phyloP scores from a whole-genome alignment of 1,284 basidiomycete genomes.

The Tylopilus sp. region DNA sequence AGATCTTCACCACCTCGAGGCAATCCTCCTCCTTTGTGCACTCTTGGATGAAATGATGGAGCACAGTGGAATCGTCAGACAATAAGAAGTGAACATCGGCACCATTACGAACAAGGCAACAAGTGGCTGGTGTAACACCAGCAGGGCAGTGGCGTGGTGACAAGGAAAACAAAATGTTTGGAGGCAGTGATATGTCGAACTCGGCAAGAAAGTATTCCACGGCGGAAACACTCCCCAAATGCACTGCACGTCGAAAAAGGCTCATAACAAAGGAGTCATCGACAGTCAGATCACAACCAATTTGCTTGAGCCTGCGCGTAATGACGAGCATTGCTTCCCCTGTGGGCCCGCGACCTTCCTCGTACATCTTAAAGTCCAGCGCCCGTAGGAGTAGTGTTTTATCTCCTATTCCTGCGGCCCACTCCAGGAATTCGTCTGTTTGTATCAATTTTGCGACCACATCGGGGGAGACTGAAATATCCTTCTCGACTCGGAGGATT shows the following conservation, averaged over 20 bases:
- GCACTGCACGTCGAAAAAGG: constrained; percentile 1
- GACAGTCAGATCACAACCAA: constrained; percentile 3
- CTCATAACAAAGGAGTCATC: not conserved
- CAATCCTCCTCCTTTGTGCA: not conserved
- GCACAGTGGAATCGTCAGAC: constrained; percentile 1
- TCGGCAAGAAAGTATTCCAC: not conserved
- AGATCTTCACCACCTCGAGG: not conserved
- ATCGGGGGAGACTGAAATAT: rapidly evolving
- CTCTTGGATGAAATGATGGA: constrained; percentile 4
- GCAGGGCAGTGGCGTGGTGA: not conserved
- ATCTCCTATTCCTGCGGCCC: constrained; percentile 9
- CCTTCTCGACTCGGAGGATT: not conserved
- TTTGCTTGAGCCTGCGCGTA: constrained; percentile 16
- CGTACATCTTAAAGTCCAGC: not conserved
- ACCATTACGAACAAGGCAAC: constrained; percentile 1
- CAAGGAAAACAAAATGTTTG: constrained; percentile 8
- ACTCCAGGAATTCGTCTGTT: constrained; percentile 23
- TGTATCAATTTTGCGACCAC: constrained; percentile 8
- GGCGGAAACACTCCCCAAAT: constrained; percentile 6
- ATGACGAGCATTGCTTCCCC: not conserved
- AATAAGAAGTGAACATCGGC: not conserved
- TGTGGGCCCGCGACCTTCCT: not conserved
- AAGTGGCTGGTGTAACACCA: not conserved
- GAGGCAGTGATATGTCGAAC: constrained; percentile 1
- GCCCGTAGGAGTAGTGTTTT: not conserved